Evolutionary conservation across 2,329 filamentous ascomycete genomes (phyloP), one percentile per base, ranked within the genome.

Genomic region (Ophiocordyceps robertsii): DNA sequence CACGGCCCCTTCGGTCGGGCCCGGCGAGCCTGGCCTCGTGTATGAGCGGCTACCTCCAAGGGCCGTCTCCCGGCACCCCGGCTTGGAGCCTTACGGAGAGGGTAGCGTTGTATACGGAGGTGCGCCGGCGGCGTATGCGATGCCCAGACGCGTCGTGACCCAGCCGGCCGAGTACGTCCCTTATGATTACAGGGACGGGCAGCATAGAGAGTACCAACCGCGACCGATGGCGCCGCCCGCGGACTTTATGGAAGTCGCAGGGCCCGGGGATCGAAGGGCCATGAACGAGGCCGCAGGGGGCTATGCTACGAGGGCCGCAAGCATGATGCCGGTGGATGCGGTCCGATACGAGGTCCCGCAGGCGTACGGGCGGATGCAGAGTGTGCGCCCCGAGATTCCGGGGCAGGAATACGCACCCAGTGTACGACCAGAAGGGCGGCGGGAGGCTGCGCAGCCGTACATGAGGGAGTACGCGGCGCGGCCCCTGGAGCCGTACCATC

Each of bases 21-120:
- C 58, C 19, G 59, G 67, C 14, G 75, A 79, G 29, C 63, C 68
- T 21, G 73, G 79, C 43, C 56, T 77, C 41, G 60, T 81, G 37
- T 87, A 88, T 51, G 84, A 90, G 53, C 73, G 81, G 50, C 61
- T 69, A 12, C 66, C 70, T 1, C 65, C 68, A 19, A 70, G 73
- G 31, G 66, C 73, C 37, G 55, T 68, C 6, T 70, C 73, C 5
- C 69, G 72, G 45, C 68, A 72, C 44, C 58, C 72, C 5, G 65
- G 53, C 9, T 52, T 67, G 17, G 62, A 67, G 9, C 58, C 66
- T 2, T 69, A 68, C 43, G 67, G 72, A 24, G 74, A 79, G 27
- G 67, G 69, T 19, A 61, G 61, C 4, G 50, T 68, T 24, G 52
- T 75, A 5, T 79, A 78, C 49, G 60, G 66, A 39, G 63, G 68